Evolutionary conservation across 2,329 filamentous ascomycete genomes (phyloP), one percentile per base, ranked within the genome.

Genomic region (Pyricularia grisea): DNA sequence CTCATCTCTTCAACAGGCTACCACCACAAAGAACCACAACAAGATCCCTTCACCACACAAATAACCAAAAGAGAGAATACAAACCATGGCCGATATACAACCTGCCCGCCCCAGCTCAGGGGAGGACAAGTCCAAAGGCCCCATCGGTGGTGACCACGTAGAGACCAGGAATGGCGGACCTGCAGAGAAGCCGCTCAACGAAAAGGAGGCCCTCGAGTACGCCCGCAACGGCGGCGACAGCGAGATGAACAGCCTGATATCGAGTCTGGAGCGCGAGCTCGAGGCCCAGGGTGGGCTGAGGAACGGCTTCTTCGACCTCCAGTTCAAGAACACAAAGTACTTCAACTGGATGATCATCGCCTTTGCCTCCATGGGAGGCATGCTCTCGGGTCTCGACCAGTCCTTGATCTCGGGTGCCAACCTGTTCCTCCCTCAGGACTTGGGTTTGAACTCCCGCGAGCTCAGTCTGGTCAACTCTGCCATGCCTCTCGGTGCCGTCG

Each of bases 281-380:
- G 60, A 63, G 25, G 60, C 60, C 60, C 27, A 63, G 60, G 70
- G 73, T n/a, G 77, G 76, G 9, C 78, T 80, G 74, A 80, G 66
- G 17, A 69, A 67, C 33, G 66, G 69, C 67, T 74, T 81, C 23
- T 74, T 76, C 42, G 74, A 81, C 67, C 72, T 83, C 2, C 80
- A 82, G 67, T 77, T 82, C 10, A 73, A 76, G 0, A 81, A 82
- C 6, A 74, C 75, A 4, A 67, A 64, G 9, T 78, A 87, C 74
- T 92, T 91, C 76, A 92, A 89, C 30, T 90, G 84, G 81, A 78
- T 90, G 20, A 82, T 91, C 17, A 88, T 91, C 64, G 87, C 83
- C 0, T 92, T 92, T 73, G 90, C 90, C n/a, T 90, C 87, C 20
- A 90, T 92, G 88, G 90, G 90, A 67, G 90, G 90, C 75, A 80